A percentile compares a stretch with the other conserved stretches of the same genome.
Conservation (phyloP, 805 yeast species). For the Saturnispora sanitii region DNA sequence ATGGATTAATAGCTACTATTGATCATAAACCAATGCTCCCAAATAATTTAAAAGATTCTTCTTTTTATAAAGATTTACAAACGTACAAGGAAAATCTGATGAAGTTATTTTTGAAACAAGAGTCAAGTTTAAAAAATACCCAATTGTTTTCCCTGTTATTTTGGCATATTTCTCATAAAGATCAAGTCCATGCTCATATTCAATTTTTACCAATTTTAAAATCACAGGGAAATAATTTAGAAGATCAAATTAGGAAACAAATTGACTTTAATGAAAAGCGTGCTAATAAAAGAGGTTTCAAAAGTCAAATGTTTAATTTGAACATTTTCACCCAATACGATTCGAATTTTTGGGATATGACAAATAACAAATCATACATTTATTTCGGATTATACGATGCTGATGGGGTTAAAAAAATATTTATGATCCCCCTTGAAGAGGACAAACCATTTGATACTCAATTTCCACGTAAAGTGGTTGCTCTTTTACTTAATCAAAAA, state of each 20-base stretch:
- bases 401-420: constrained; percentile 13
- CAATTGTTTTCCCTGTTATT: constrained; percentile 39
- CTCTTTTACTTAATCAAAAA: constrained; percentile 49
- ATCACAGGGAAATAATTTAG: constrained; percentile 27
- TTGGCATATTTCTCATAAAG: constrained; percentile 57
- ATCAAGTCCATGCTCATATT: constrained; percentile 64
- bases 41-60: constrained; percentile 23
- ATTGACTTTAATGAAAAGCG: constrained; percentile 37
- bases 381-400: constrained; percentile 5
- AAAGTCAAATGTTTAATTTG: constrained; percentile 22
- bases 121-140: constrained; percentile 20
- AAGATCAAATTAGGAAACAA: constrained; percentile 36
- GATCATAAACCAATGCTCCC: constrained; percentile 48
- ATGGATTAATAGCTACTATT: constrained; percentile 71
- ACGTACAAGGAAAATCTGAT: constrained; percentile 40
- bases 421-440: constrained; percentile 24
- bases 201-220: constrained; percentile 62
- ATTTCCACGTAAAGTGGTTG: constrained; percentile 74
- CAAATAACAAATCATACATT: constrained; percentile 29
- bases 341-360: constrained; percentile 16
- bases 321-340: constrained; percentile 8
- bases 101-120: constrained; percentile 32
- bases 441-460: constrained; percentile 51
- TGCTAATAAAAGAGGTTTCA: constrained; percentile 17
- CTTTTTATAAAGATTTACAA: constrained; percentile 35